These are phyloP conservation scores for Syzygium aromaticum DNA, from an alignment of 345 rosid species.

Conservation along the genomic window DNA sequence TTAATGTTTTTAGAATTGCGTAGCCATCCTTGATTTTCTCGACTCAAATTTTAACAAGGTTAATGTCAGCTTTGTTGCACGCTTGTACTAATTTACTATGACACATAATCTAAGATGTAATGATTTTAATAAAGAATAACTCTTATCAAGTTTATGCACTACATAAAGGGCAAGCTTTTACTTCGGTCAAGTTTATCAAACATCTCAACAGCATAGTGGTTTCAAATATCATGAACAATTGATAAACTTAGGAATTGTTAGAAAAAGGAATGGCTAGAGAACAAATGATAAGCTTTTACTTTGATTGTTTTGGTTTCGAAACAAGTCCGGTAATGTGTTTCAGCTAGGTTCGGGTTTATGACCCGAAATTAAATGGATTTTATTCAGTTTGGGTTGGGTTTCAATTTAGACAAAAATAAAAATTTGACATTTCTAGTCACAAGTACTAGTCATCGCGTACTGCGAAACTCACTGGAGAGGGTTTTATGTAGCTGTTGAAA, in stretches of 20 bases:
- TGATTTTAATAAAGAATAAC: too few species aligned
- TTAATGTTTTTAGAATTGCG: too few species aligned
- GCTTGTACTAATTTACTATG: too few species aligned
- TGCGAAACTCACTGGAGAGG: not conserved
- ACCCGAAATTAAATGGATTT: not conserved
- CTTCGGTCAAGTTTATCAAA: not conserved
- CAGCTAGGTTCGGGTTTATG: not conserved
- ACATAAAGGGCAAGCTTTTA: not conserved
- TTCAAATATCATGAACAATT: not conserved
- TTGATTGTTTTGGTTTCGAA: not conserved
- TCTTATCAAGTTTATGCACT: too few species aligned
- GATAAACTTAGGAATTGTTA: not conserved
- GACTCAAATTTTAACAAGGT: too few species aligned
- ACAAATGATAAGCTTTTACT: not conserved
- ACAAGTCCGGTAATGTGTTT: not conserved
- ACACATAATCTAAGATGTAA: too few species aligned
- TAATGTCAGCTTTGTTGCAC: too few species aligned
- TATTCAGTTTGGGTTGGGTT: not conserved
- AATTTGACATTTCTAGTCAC: not conserved
- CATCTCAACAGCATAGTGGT: not conserved
- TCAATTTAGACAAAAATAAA: not conserved
- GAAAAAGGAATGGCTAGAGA: not conserved
- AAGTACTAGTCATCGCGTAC: not conserved
- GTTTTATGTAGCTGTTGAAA: not conserved
- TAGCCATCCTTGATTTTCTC: too few species aligned